Evolutionary conservation across 1,284 basidiomycete genomes (phyloP).

Genomic region (Pascua guehoae): DNA sequence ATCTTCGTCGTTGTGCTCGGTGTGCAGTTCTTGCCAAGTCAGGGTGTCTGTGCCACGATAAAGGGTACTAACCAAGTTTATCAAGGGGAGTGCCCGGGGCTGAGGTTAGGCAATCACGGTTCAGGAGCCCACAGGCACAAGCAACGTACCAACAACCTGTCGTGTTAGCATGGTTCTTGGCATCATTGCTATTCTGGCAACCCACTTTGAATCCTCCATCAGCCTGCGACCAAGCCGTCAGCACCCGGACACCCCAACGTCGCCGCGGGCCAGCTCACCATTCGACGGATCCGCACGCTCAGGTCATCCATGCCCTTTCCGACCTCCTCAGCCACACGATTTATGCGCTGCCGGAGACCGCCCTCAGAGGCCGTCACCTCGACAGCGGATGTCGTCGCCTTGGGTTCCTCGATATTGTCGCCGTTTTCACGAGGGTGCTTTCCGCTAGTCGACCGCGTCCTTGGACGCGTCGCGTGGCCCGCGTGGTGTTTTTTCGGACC

Average conservation of each 20-base stretch:
- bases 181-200: constrained; percentile 14
- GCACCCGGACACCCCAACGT: not conserved
- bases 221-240: too few species aligned
- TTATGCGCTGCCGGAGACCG: constrained; percentile 11
- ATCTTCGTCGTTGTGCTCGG: constrained; percentile 14
- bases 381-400: too few species aligned
- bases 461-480: too few species aligned
- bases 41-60: too few species aligned
- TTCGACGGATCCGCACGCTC: constrained; percentile 35
- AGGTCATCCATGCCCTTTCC: constrained; percentile 31
- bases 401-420: too few species aligned
- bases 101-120: constrained; percentile 12
- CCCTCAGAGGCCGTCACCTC: not conserved
- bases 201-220: constrained; percentile 1
- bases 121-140: not conserved
- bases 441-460: too few species aligned
- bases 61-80: constrained; percentile 35
- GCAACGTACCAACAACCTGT: constrained; percentile 8
- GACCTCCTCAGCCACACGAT: constrained; percentile 15
- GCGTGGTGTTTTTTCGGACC: too few species aligned
- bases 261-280: constrained; percentile 20
- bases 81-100: constrained; percentile 49
- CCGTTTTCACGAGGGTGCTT: too few species aligned
- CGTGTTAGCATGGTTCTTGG: constrained; percentile 1
- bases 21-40: constrained; percentile 28